Base-by-base conservation (phyloP, 768 basidiomycete genomes). In the Termitomyces sp. region DNA sequence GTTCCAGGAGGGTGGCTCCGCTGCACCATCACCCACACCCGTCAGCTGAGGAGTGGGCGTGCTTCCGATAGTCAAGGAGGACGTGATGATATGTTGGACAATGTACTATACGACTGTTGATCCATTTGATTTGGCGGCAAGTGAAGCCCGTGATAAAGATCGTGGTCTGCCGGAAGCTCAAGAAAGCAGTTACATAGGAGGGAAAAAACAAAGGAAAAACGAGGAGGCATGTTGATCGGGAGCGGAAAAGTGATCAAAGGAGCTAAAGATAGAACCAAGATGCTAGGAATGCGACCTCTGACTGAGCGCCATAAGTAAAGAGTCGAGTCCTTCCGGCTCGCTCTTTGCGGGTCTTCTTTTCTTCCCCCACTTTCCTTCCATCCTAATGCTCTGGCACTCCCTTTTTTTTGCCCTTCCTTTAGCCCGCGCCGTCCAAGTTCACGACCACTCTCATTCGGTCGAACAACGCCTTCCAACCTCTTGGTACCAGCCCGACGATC, bases 401-500 rank as follows among this genome's bases (percentile, higher is more conserved):
- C 55, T 67, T 37, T 47, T 70, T 46, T 28, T 68, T 40, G 57
- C 62, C 52, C 61, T 73, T 34, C 63, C 66, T 49, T 41, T 71
- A 19, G 59, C 60, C 14, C 56, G 61, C 49, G 68, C 67, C 49
- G 64, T 44, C 25, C 60, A n/a, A n/a, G n/a, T n/a, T 49, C 66
- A 48, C 55, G 68, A 70, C 47, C 67, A 74, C 55, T 40, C 64
- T 32, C 71, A 74, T 59, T 45, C 60, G 30, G 58, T 68, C 34
- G 51, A 60, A 8, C 52, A 62, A 58, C 59, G 64, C 3, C 72
- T 79, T 12, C 75, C 78, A 28, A 63, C 58, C 17, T 54, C 66
- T 7, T 92, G 90, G 90, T 83, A 79, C 65, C 91, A 90, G 51
- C 65, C 70, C 43, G 65, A 74, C 16, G 78, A 77, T 60, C 88